Evolutionary conservation across 2,329 filamentous ascomycete species (phyloP), one percentile per base, ranked within the genome.

Genomic region (Trichoderma sp.): DNA sequence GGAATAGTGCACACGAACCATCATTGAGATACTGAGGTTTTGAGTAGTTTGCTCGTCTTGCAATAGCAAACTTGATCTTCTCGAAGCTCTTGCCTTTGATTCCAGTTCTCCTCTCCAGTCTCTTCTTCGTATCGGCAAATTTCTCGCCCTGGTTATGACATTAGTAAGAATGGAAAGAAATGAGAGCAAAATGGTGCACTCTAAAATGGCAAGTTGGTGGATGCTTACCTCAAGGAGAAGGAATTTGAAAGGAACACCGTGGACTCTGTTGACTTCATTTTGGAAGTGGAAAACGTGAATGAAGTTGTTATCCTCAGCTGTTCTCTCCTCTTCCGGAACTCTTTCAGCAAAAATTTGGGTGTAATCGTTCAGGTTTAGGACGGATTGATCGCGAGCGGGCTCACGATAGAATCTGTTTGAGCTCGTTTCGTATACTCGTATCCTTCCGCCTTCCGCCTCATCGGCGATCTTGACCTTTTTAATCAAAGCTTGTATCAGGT

Each of bases 21-120:
- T 98, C 96, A 73, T 91, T 89, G 58, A 99, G 84, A 81, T 96
- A 96, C 70, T 89, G 87, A 31, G 94, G 91, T 76, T 91, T 93
- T 49, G 91, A 89, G 80, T 92, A 96, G 53, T 84, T 84, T 63
- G 88, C 86, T 78, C 92, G 85, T 78, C 89, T 85, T 63, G 97
- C 87, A 37, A 97, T 81, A 7, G 94, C 92, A 83, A 99, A 97
- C 81, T 96, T 97, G 80, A 99, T 96, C 85, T 98, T 98, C 80
- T 99, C 95, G 74, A 99, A 94, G 73, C 93, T 93, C 85, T 99
- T 99, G 79, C 96, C 96, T 81, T 97, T 97, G 82, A 99, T 90
- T 31, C 94, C 94, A 0, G 93, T 97, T 70, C 95, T 87, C 80
- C 94, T 95, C 74, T 96, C 94, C 4, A 99, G 84, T n/a, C 96